These are phyloP conservation scores for Citrus medica DNA, from an alignment of 345 rosid species.

Conservation along the genomic window DNA sequence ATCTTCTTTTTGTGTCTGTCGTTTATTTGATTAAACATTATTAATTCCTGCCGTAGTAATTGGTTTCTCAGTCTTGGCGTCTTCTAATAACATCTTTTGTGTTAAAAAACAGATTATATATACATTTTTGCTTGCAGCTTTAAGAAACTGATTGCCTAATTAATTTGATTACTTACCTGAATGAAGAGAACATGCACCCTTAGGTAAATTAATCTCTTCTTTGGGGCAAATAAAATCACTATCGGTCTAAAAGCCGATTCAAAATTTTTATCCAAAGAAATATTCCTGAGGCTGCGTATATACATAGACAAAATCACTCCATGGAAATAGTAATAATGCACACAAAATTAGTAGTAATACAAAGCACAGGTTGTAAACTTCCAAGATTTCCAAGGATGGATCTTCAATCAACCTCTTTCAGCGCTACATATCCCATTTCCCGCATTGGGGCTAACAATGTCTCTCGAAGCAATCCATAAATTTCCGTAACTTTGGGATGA, in stretches of 20 bases:
- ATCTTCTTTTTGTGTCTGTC: too few species aligned
- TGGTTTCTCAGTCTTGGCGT: too few species aligned
- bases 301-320: background rate
- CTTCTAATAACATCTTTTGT: background rate
- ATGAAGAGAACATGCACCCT: background rate
- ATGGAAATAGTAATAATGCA: background rate
- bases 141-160: background rate
- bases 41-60: too few species aligned
- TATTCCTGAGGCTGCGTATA: background rate
- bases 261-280: background rate
- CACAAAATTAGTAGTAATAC: background rate
- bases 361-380: background rate
- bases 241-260: background rate
- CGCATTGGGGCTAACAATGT: constrained; percentile 23
- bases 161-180: background rate
- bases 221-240: background rate
- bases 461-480: constrained; percentile 21
- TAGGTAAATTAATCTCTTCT: background rate
- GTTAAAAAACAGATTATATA: background rate
- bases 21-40: too few species aligned
- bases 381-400: background rate
- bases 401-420: background rate
- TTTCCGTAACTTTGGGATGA: constrained; percentile 33
- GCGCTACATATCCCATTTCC: constrained; percentile 9
- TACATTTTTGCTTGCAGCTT: background rate